A percentile compares a stretch with the other conserved stretches of the same genome.
Conservation (phyloP, 2,329 filamentous ascomycete genomes). For the Diaporthe sp. region DNA sequence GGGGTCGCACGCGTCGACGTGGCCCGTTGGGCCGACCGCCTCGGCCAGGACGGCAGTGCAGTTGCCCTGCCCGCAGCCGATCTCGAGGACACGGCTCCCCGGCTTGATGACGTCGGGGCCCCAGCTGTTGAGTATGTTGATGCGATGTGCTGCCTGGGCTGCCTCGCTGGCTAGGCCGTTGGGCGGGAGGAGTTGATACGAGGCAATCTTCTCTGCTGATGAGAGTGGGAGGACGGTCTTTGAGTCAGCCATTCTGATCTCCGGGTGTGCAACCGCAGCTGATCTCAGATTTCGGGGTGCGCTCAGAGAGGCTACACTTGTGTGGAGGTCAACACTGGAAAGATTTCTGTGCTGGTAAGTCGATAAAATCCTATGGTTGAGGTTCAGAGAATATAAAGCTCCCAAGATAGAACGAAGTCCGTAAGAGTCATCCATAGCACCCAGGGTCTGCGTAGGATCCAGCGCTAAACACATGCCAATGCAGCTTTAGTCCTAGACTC, state of each 20-base stretch:
- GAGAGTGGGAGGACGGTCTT: background rate
- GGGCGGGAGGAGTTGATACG: constrained; percentile 23
- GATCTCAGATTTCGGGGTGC: background rate
- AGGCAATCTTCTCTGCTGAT: constrained; percentile 28
- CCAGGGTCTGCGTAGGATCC: too few species aligned
- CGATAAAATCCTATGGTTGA: too few species aligned
- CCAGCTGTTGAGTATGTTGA: constrained; percentile 52
- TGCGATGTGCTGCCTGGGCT: constrained; percentile 49
- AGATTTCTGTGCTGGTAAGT: background rate
- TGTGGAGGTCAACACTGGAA: background rate
- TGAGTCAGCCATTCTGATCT: background rate
- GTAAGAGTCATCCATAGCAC: too few species aligned
- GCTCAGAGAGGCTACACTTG: too few species aligned
- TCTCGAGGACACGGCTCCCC: constrained; percentile 62
- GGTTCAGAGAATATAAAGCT: too few species aligned
- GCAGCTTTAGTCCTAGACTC: too few species aligned
- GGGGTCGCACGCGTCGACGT: constrained; percentile 66
- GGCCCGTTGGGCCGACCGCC: constrained; percentile 57
- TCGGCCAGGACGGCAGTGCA: constrained; percentile 66
- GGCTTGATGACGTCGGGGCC: constrained; percentile 45
- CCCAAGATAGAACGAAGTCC: too few species aligned
- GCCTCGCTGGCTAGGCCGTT: constrained; percentile 19
- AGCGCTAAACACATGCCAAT: too few species aligned
- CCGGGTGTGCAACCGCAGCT: too few species aligned
- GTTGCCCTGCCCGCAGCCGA: constrained; percentile 72